Evolutionary conservation across 2,329 filamentous ascomycete genomes (phyloP).

Genomic region (Stagonosporopsis cucurbitacearum): DNA sequence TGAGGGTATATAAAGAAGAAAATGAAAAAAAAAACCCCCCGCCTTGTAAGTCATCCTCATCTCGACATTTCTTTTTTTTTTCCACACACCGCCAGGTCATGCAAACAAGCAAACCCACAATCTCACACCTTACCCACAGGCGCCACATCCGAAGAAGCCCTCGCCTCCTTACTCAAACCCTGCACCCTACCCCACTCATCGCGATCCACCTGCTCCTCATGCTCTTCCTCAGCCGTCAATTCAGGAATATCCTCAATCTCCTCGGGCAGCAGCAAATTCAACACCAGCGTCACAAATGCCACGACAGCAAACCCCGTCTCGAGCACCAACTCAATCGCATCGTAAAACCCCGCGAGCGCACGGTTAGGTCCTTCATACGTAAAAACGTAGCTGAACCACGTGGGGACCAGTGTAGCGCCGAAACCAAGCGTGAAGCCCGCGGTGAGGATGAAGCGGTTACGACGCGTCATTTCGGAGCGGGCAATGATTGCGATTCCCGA

Average conservation of each 20-base stretch:
- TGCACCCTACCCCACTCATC: conserved; percentile 52
- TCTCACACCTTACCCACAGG: not conserved
- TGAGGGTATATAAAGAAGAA: not conserved
- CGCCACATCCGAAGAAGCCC: conserved; percentile 13
- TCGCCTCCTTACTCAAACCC: conserved; percentile 32
- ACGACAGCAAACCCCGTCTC: conserved; percentile 73
- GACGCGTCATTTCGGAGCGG: conserved; percentile 74
- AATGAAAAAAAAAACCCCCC: not conserved
- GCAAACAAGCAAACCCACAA: not conserved
- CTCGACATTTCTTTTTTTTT: not conserved
- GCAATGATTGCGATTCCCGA: conserved; percentile 79
- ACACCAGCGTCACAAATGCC: conserved; percentile 72
- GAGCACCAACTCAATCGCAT: conserved; percentile 63
- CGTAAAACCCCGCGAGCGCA: conserved; percentile 73
- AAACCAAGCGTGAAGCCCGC: conserved; percentile 76
- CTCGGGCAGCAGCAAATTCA: conserved; percentile 76
- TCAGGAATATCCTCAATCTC: conserved; percentile 71
- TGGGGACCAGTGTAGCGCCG: conserved; percentile 56
- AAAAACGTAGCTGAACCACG: conserved; percentile 74
- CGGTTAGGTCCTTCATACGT: conserved; percentile 73
- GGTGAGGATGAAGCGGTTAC: conserved; percentile 82
- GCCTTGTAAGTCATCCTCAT: not conserved
- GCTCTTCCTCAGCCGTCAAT: conserved; percentile 51
- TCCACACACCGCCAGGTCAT: not conserved
- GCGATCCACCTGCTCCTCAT: conserved; percentile 47